Conservation (phyloP, 805 yeast genomes). For the Candida caryicola region DNA sequence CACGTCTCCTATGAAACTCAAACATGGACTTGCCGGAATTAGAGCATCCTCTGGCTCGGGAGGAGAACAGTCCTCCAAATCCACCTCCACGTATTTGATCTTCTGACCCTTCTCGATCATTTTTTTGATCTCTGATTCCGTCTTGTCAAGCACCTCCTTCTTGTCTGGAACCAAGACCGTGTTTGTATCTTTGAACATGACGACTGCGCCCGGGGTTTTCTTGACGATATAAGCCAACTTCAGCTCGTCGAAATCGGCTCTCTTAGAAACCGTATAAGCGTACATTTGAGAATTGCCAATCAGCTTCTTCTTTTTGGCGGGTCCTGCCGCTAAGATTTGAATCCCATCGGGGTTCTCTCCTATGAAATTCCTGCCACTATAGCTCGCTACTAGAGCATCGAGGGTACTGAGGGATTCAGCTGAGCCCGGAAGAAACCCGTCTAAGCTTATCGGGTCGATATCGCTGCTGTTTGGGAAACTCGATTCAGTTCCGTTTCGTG, state of each 20-base stretch:
- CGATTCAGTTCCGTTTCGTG: not conserved
- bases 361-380: too few relatives aligned
- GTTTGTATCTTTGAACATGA: constrained; percentile 16
- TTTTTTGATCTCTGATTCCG: not conserved
- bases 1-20: constrained; percentile 6
- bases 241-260: constrained; percentile 10
- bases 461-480: not conserved
- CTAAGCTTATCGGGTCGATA: not conserved
- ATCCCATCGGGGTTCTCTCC: too few relatives aligned
- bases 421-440: not conserved
- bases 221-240: constrained; percentile 11
- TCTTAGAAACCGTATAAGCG: constrained; percentile 1
- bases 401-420: not conserved
- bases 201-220: constrained; percentile 9
- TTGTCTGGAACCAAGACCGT: constrained; percentile 16
- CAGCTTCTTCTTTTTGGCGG: not conserved
- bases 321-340: too few relatives aligned
- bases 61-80: not conserved
- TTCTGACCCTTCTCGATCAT: not conserved
- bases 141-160: constrained; percentile 2
- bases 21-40: constrained; percentile 4
- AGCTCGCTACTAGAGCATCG: too few relatives aligned
- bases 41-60: not conserved
- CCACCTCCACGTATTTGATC: constrained; percentile 5
- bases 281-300: not conserved